Evolutionary conservation across 805 yeast species (phyloP).

Genomic region (Lipomyces anomalus): DNA sequence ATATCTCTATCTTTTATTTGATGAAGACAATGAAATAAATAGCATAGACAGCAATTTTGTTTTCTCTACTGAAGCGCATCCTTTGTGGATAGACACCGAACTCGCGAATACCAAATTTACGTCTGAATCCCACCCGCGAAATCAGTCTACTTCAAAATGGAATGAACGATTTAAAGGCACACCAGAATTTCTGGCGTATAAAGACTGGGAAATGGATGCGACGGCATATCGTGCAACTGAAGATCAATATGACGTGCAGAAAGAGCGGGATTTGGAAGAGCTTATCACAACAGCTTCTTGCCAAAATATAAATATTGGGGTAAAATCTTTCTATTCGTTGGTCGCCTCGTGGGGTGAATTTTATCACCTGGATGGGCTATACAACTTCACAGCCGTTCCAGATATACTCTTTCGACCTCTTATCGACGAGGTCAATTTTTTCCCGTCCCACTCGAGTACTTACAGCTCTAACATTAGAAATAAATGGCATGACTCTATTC

Average conservation of each 20-base stretch:
- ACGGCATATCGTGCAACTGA: neutral
- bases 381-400: conserved; percentile 16
- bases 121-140: neutral
- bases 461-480: conserved; percentile 11
- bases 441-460: conserved; percentile 10
- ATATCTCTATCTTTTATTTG: conserved; percentile 74
- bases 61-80: conserved; percentile 90
- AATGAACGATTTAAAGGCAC: neutral
- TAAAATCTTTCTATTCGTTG: conserved; percentile 31
- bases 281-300: neutral
- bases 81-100: conserved; percentile 59
- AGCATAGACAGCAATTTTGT: conserved; percentile 38
- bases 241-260: neutral
- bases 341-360: conserved; percentile 34
- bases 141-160: neutral
- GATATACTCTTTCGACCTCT: conserved; percentile 11
- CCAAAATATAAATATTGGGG: neutral
- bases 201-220: neutral
- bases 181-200: neutral
- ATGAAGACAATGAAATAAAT: conserved; percentile 53
- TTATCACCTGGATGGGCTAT: conserved; percentile 27
- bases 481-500: too few species aligned
- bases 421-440: neutral
- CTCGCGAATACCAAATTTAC: conserved; percentile 27
- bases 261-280: neutral